A percentile compares a stretch with the other conserved stretches of the same genome.
Evolutionary conservation across 495 filamentous ascomycete genomes (phyloP).

Genomic region (Symbiotaphrina buchneri): DNA sequence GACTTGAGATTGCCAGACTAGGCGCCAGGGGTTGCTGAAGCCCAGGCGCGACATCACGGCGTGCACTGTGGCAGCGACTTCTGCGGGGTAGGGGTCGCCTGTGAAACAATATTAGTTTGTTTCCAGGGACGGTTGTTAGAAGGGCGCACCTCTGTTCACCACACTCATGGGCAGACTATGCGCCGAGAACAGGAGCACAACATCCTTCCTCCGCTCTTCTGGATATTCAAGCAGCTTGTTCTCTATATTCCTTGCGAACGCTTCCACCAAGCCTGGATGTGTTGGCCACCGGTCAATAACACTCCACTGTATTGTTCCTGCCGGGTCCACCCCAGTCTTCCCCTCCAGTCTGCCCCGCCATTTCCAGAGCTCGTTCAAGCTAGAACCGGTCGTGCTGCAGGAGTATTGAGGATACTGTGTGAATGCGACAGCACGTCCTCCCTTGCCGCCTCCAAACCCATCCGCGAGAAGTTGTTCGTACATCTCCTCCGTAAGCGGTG

Average conservation of each 20-base stretch:
- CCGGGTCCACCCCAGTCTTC: constrained; percentile 25
- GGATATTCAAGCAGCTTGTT: constrained; percentile 63
- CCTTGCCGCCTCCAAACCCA: constrained; percentile 69
- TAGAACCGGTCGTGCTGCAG: constrained; percentile 95
- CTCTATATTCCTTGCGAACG: constrained; percentile 80
- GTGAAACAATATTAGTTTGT: constrained; percentile 2
- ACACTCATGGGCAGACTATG: constrained; percentile 95
- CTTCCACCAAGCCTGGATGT: constrained; percentile 74
- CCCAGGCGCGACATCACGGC: constrained; percentile 84
- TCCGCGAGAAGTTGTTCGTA: constrained; percentile 63
- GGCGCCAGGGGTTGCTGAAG: constrained; percentile 69
- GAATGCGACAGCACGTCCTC: constrained; percentile 85
- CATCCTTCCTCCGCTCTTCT: constrained; percentile 47
- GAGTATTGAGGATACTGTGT: constrained; percentile 98
- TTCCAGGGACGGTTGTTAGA: background rate
- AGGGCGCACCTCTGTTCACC: constrained; percentile 54
- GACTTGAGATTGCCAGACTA: constrained; percentile 97
- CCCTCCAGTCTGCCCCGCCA: constrained; percentile 79
- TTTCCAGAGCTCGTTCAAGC: constrained; percentile 93
- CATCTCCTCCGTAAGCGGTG: constrained; percentile 84
- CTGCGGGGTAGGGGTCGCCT: constrained; percentile 91
- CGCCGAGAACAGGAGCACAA: constrained; percentile 81
- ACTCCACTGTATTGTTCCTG: constrained; percentile 75
- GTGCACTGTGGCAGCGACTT: constrained; percentile 92
- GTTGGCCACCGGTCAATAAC: constrained; percentile 96